Conservation (phyloP, 2,329 filamentous ascomycete species). For the Colletotrichum brevisporum region DNA sequence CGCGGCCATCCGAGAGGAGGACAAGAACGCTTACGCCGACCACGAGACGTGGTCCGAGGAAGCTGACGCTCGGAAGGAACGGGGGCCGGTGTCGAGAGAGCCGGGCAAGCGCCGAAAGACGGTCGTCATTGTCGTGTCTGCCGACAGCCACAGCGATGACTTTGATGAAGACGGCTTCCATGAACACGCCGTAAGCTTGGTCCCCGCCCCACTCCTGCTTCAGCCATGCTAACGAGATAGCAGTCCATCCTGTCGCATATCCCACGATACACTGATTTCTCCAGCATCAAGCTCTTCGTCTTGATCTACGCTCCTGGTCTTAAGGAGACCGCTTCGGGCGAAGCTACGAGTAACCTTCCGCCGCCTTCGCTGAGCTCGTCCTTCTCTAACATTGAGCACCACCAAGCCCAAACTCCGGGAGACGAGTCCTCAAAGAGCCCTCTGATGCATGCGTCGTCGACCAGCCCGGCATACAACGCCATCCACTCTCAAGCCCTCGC, state of each 20-base stretch:
- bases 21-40: constrained; percentile 84
- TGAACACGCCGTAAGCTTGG: constrained; percentile 82
- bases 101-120: constrained; percentile 74
- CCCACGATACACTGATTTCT: constrained; percentile 81
- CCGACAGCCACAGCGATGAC: constrained; percentile 74
- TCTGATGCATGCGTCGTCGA: constrained; percentile 62
- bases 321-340: constrained; percentile 72
- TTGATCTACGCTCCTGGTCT: constrained; percentile 89
- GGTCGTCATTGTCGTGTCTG: constrained; percentile 90
- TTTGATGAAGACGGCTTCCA: constrained; percentile 73
- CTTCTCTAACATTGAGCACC: constrained; percentile 86
- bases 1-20: constrained; percentile 87
- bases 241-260: constrained; percentile 92
- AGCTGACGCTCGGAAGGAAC: constrained; percentile 76
- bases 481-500: constrained; percentile 84
- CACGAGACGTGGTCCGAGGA: constrained; percentile 95
- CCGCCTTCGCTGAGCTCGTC: constrained; percentile 81
- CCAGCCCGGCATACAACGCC: constrained; percentile 78
- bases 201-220: background rate
- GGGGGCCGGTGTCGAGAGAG: constrained; percentile 52
- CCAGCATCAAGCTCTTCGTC: constrained; percentile 83
- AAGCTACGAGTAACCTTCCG: constrained; percentile 69
- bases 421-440: constrained; percentile 73
- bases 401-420: constrained; percentile 77
- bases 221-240: constrained; percentile 28